Percentiles rank a stretch among this genome's conserved stretches.
Conservation (phyloP, 2,329 filamentous ascomycete genomes). For the Xylaria sp. region DNA sequence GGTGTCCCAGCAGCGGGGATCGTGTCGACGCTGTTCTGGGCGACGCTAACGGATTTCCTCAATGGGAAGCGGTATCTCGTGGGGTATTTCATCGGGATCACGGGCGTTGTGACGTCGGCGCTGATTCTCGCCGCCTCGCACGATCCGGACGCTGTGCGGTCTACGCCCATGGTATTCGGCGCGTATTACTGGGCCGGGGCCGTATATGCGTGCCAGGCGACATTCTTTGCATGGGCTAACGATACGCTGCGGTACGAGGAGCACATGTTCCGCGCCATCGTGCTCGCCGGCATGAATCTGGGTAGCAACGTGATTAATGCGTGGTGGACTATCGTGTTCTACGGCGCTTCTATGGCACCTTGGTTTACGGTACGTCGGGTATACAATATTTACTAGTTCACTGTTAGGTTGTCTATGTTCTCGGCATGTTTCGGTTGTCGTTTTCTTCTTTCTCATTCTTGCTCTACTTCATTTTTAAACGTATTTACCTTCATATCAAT, state of each 20-base stretch:
- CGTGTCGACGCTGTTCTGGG: constrained; percentile 74
- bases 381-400: not conserved
- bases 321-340: constrained; percentile 80
- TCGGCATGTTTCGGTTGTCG: not conserved
- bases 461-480: not conserved
- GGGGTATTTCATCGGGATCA: constrained; percentile 74
- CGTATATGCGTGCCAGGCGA: constrained; percentile 78
- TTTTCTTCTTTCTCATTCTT: not conserved
- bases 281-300: constrained; percentile 78
- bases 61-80: constrained; percentile 73
- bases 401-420: no score
- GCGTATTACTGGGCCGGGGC: constrained; percentile 78
- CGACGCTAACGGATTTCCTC: constrained; percentile 73
- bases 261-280: constrained; percentile 70
- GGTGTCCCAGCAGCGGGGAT: constrained; percentile 68
- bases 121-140: constrained; percentile 68
- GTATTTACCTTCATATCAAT: not conserved
- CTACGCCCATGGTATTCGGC: constrained; percentile 67
- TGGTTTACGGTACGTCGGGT: constrained; percentile 67
- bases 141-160: constrained; percentile 52
- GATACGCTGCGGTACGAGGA: constrained; percentile 74
- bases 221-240: constrained; percentile 81
- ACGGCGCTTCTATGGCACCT: constrained; percentile 73
- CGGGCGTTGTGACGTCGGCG: constrained; percentile 69
- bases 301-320: constrained; percentile 75